phyloP scores from a whole-genome alignment of 2,329 filamentous ascomycete species.

The Ceratocystiopsis sp. region DNA sequence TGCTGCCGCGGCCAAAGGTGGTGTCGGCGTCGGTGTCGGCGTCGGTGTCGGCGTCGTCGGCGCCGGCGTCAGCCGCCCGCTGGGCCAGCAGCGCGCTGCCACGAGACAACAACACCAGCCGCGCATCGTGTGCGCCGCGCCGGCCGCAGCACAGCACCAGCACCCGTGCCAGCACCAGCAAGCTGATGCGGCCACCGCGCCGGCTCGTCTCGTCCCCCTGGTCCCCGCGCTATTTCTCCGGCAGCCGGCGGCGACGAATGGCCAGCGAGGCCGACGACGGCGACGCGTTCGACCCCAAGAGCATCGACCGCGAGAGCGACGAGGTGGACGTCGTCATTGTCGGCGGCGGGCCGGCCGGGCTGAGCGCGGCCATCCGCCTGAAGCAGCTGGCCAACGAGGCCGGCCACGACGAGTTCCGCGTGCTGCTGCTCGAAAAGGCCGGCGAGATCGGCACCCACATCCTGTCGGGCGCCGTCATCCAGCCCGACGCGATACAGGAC shows the following conservation, averaged over 20 bases:
- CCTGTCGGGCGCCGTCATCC: slow-evolving; percentile 85
- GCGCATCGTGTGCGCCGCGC: too few species aligned
- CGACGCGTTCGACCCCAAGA: slow-evolving; percentile 40
- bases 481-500: slow-evolving; percentile 76
- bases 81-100: too few species aligned
- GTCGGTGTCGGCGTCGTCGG: background rate
- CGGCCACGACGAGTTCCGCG: slow-evolving; percentile 89
- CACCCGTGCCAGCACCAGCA: background rate
- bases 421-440: slow-evolving; percentile 85
- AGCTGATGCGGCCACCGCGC: background rate
- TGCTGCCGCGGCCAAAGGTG: too few species aligned
- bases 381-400: slow-evolving; percentile 92
- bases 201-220: too few species aligned
- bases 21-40: too few species aligned
- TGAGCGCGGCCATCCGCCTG: slow-evolving; percentile 81
- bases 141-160: background rate
- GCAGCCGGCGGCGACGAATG: slow-evolving; percentile 12
- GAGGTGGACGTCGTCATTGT: slow-evolving; percentile 95
- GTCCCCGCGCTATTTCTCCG: slow-evolving; percentile 9
- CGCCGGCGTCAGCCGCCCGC: background rate
- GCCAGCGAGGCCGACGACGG: slow-evolving; percentile 15
- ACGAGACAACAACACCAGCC: background rate
- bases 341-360: slow-evolving; percentile 83
- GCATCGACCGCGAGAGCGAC: slow-evolving; percentile 73
- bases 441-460: slow-evolving; percentile 91